Percentiles rank a stretch among this genome's conserved stretches.
These are phyloP conservation scores for Garcia nutans DNA, from an alignment of 345 rosid genomes.

Conservation along the genomic window DNA sequence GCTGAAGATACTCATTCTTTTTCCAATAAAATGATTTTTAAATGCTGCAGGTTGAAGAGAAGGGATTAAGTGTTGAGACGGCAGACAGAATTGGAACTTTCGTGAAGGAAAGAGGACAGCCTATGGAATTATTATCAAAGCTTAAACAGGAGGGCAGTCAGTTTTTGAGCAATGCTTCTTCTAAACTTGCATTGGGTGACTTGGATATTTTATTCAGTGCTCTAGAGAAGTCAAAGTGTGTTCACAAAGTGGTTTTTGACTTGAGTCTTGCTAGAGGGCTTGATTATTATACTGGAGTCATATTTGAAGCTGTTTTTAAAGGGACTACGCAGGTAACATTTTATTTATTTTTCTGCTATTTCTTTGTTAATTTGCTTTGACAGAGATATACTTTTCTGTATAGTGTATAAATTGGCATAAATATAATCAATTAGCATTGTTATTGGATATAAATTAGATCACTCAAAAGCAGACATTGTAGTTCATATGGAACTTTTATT, in stretches of 20 bases:
- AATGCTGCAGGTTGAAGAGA: conserved; percentile 67
- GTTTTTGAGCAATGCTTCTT: conserved; percentile 54
- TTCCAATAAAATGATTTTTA: not conserved
- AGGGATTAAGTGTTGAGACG: conserved; percentile 63
- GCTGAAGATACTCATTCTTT: not conserved
- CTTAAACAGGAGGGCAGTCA: conserved; percentile 59
- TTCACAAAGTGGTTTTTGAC: conserved; percentile 79
- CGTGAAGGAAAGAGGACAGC: conserved; percentile 77
- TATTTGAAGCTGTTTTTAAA: conserved; percentile 83
- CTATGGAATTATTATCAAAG: conserved; percentile 55
- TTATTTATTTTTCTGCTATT: not conserved
- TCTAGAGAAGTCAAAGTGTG: conserved; percentile 71
- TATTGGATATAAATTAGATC: not conserved
- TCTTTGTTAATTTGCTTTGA: not conserved
- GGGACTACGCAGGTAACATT: conserved; percentile 73
- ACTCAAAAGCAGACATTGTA: not conserved
- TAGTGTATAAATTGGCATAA: not conserved
- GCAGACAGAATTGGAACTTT: conserved; percentile 77
- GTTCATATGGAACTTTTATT: not conserved
- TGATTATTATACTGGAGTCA: conserved; percentile 95
- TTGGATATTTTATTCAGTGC: conserved; percentile 79
- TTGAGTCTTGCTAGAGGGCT: conserved; percentile 98
- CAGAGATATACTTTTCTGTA: not conserved
- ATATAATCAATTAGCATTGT: too few relatives aligned
- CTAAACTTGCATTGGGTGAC: conserved; percentile 69